Conservation (phyloP, 2,329 filamentous ascomycete genomes). For the Paecilomyces variotii region DNA sequence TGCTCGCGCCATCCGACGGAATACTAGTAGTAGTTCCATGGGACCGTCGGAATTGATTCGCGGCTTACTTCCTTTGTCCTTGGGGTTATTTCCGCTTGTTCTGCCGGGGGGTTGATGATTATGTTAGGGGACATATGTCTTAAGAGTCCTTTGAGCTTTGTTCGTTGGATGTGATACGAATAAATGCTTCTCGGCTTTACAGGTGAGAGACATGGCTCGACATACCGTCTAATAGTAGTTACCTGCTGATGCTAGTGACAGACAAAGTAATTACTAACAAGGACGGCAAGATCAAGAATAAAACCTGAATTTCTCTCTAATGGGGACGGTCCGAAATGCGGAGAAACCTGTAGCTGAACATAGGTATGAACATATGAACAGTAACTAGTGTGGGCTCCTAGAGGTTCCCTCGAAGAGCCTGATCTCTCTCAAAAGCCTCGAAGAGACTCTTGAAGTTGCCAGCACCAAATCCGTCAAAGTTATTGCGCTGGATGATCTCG, state of each 20-base stretch:
- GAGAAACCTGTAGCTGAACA: neutral
- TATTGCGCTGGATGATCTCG: constrained; percentile 83
- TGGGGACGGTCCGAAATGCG: neutral
- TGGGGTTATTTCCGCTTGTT: neutral
- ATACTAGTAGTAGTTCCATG: neutral
- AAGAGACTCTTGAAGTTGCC: constrained; percentile 91
- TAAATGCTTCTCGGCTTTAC: too few relatives aligned
- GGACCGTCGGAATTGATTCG: neutral
- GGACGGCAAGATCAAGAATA: neutral
- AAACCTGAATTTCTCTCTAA: neutral
- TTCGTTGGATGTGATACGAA: too few relatives aligned
- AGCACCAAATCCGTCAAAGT: constrained; percentile 82
- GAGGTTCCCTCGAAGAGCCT: constrained; percentile 73
- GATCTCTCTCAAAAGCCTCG: constrained; percentile 86
- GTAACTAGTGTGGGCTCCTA: constrained; percentile 30
- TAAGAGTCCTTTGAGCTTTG: too few relatives aligned
- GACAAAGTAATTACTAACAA: neutral
- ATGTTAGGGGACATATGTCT: too few relatives aligned
- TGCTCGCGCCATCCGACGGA: neutral
- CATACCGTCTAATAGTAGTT: too few relatives aligned
- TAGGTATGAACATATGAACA: neutral
- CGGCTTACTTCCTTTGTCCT: neutral
- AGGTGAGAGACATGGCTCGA: too few relatives aligned
- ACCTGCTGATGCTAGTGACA: too few relatives aligned
- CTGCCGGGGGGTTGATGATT: neutral